These are phyloP conservation scores for Croton setiger DNA, from an alignment of 441 rosid species.

Conservation along the genomic window DNA sequence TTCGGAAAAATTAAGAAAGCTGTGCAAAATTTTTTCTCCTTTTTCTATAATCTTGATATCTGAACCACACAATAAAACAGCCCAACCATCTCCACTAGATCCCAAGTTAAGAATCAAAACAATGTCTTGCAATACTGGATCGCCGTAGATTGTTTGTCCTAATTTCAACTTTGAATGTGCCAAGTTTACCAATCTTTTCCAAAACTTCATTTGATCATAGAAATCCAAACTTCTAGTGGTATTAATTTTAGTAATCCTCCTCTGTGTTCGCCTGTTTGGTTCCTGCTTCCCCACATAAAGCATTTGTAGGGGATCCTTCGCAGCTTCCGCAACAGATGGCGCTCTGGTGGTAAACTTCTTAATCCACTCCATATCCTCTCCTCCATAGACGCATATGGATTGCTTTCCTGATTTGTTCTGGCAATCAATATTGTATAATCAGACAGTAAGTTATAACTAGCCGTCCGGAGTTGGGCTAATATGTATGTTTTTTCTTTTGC, in stretches of 20 bases:
- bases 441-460: background rate
- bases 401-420: slow-evolving; percentile 51
- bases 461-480: too few species aligned
- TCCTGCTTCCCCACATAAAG: slow-evolving; percentile 67
- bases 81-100: slow-evolving; percentile 70
- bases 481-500: background rate
- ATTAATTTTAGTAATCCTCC: slow-evolving; percentile 25
- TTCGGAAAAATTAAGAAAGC: slow-evolving; percentile 8
- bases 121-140: slow-evolving; percentile 52
- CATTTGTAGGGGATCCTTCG: slow-evolving; percentile 49
- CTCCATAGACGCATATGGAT: slow-evolving; percentile 68
- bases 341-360: slow-evolving; percentile 45
- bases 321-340: slow-evolving; percentile 39
- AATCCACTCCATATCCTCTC: slow-evolving; percentile 76
- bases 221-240: too few species aligned
- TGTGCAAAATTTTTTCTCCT: slow-evolving; percentile 10
- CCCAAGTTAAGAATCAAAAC: slow-evolving; percentile 44
- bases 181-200: slow-evolving; percentile 72
- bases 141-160: slow-evolving; percentile 32
- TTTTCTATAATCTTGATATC: background rate
- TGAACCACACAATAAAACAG: slow-evolving; percentile 14
- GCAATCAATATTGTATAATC: background rate
- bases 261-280: slow-evolving; percentile 41
- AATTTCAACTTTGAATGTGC: slow-evolving; percentile 58
- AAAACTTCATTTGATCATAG: slow-evolving; percentile 64